These are phyloP conservation scores for Platismatia glauca DNA, from an alignment of 495 filamentous ascomycete genomes.

Conservation along the genomic window DNA sequence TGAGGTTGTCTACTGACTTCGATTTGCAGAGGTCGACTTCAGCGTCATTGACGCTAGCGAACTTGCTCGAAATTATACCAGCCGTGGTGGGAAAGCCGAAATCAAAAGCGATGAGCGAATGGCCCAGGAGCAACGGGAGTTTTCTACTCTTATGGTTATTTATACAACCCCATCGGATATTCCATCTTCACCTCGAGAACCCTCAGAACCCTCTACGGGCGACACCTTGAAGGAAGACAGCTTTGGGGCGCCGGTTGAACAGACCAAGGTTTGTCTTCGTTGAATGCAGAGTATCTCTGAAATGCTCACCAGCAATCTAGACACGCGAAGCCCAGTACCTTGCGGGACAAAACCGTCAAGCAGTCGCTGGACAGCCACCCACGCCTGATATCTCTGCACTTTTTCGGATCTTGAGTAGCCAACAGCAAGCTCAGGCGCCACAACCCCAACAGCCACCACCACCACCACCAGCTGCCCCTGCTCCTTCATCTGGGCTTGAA, in stretches of 20 bases:
- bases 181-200: slow-evolving; percentile 68
- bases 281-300: background rate
- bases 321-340: slow-evolving; percentile 40
- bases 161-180: slow-evolving; percentile 68
- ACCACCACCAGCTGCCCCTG: slow-evolving; percentile 24
- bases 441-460: slow-evolving; percentile 29
- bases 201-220: slow-evolving; percentile 36
- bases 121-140: slow-evolving; percentile 62
- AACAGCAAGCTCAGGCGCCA: slow-evolving; percentile 31
- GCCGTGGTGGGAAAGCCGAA: slow-evolving; percentile 51
- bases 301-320: slow-evolving; percentile 24
- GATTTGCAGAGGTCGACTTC: slow-evolving; percentile 45
- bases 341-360: slow-evolving; percentile 33
- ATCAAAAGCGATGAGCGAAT: slow-evolving; percentile 57
- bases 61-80: slow-evolving; percentile 47
- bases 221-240: slow-evolving; percentile 29
- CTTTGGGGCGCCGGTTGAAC: slow-evolving; percentile 44
- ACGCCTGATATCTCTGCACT: slow-evolving; percentile 40
- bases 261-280: slow-evolving; percentile 37
- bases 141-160: slow-evolving; percentile 72
- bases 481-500: slow-evolving; percentile 34
- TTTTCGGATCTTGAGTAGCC: slow-evolving; percentile 38
- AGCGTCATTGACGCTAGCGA: slow-evolving; percentile 42
- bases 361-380: slow-evolving; percentile 25
- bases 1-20: slow-evolving; percentile 23